Base-by-base conservation (phyloP, 2,329 filamentous ascomycete genomes). In the Clonostachys chloroleuca region DNA sequence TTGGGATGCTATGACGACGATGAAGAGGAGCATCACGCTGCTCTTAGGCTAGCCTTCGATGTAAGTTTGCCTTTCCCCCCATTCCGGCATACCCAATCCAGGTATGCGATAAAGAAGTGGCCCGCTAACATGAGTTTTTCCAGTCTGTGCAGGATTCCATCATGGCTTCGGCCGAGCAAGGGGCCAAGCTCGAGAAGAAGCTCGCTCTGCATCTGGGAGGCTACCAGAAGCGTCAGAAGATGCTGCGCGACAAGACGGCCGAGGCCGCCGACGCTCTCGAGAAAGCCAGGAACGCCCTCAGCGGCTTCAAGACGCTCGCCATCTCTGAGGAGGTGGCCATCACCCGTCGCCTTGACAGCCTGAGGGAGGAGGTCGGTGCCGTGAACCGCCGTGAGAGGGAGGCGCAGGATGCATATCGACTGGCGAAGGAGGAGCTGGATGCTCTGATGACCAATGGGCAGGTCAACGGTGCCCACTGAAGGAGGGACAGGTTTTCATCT, bases 101-200 rank as follows among this genome's bases (percentile, higher is more conserved):
- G 18, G 3, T 17, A 41, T 30, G 18, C 40, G 16, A 24, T 8
- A 47, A 14, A 10, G 40, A 10, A 30, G 18, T 1, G 12, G 34
- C 34, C 12, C 18, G 41, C 55, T 61, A 54, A 61, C 45, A 20
- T 13, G 49, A 18, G 12, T 24, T 40, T 49, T 30, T 18, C 44
- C 47, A 87, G 84, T 77, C 77, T 42, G 79, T 91, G 2, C 87
- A 94, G 66, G 80, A 88, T 42, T 75, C 79, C 8, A 87, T 96
- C 52, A 78, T 88, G 56, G 72, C 78, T 4, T 83, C 84, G 0
- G 94, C 92, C 4, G 85, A 92, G 56, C 80, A 85, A 48, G 89
- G 88, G 46, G 89, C 90, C 61, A 95, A 92, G 66, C 73, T 95
- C 2, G 92, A 97, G 68, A 96, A 96, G 79, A 96, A 94, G 68